A percentile compares a stretch with the other conserved stretches of the same genome.
phyloP scores from a whole-genome alignment of 345 rosid genomes.

The Syzygium aromaticum region DNA sequence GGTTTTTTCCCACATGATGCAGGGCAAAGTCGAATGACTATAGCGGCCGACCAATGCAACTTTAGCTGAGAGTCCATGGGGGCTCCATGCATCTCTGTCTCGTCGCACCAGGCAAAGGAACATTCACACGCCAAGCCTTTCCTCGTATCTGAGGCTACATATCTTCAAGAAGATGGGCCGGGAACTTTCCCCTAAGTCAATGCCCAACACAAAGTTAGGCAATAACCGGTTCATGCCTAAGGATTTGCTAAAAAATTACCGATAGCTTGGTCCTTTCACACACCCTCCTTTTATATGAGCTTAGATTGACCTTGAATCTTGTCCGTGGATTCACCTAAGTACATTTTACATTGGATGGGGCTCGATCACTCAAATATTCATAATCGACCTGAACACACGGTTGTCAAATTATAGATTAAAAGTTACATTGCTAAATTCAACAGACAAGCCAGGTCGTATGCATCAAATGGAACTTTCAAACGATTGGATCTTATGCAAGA shows the following conservation, averaged over 20 bases:
- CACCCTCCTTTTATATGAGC: neutral
- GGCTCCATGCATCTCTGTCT: no score
- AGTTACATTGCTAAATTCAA: neutral
- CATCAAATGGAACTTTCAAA: neutral
- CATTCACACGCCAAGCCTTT: no score
- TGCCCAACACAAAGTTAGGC: no score
- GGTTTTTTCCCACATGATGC: no score
- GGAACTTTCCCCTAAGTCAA: no score
- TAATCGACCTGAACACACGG: neutral
- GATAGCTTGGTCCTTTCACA: neutral
- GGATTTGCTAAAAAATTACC: neutral
- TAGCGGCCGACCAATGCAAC: no score
- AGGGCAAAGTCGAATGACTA: no score
- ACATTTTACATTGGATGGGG: neutral
- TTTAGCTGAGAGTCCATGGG: no score
- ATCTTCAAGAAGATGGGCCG: no score
- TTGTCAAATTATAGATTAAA: neutral
- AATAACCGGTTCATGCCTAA: neutral
- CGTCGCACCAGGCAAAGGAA: no score
- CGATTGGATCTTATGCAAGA: neutral
- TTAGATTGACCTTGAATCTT: neutral
- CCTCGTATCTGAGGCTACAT: no score
- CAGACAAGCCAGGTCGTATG: neutral
- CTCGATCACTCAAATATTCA: neutral
- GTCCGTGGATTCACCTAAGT: neutral